Evolutionary conservation across 148 eudicot genomes (phyloP).

Genomic region (Gaultheria prostrata): DNA sequence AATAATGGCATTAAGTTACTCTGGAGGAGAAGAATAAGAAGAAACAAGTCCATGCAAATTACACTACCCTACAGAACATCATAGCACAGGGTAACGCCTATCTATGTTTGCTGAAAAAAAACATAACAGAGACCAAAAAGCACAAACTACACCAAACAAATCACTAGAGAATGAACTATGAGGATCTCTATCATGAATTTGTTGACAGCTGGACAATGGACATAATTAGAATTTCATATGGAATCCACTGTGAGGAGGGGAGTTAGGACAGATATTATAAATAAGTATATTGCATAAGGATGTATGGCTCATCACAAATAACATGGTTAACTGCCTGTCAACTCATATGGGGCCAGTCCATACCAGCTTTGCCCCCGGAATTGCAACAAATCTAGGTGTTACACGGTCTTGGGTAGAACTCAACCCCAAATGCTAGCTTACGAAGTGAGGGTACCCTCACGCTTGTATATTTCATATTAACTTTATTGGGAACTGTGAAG

Average conservation of each 20-base stretch:
- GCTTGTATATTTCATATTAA: not conserved
- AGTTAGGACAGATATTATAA: not conserved
- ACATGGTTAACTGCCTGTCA: too few relatives aligned
- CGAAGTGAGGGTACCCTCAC: too few relatives aligned
- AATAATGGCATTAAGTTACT: not conserved
- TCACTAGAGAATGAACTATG: not conserved
- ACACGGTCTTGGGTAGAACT: too few relatives aligned
- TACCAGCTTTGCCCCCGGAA: not conserved
- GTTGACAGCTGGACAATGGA: not conserved
- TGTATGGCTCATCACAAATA: too few relatives aligned
- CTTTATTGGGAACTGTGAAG: not conserved
- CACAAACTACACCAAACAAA: too few relatives aligned
- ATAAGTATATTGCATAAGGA: too few relatives aligned
- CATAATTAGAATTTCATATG: not conserved
- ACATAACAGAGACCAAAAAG: not conserved
- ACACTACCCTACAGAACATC: not conserved
- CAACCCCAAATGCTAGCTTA: too few relatives aligned
- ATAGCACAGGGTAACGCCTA: not conserved
- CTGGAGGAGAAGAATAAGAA: not conserved
- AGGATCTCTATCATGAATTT: not conserved
- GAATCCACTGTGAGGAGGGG: not conserved
- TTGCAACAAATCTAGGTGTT: not conserved
- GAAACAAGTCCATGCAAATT: constrained; percentile 14
- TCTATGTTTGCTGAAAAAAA: not conserved
- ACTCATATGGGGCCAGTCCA: too few relatives aligned